Percentiles rank a stretch among this genome's conserved stretches.
Conservation (phyloP, 2,329 filamentous ascomycete species). For the Fusarium chuoi region DNA sequence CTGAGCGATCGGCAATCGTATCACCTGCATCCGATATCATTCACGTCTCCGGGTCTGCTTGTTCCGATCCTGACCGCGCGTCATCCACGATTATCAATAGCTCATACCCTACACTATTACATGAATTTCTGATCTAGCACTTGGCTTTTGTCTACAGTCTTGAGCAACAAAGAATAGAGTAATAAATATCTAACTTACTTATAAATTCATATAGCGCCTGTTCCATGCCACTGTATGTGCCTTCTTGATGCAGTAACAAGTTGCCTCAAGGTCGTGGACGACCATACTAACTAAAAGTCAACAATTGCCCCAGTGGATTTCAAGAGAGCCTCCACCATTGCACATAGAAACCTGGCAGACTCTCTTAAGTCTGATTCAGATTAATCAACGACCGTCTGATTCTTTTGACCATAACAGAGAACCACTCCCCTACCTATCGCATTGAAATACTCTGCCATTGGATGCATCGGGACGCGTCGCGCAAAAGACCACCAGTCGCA, state of each 20-base stretch:
- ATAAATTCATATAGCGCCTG: accelerated
- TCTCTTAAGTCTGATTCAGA: accelerated
- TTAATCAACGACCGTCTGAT: not conserved
- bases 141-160: not conserved
- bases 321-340: not conserved
- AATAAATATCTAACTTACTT: accelerated
- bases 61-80: not conserved
- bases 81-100: not conserved
- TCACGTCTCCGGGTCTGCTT: not conserved
- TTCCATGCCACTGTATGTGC: accelerated
- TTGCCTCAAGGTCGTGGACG: no score
- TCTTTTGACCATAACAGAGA: not conserved
- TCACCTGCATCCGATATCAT: not conserved
- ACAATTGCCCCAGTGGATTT: accelerated
- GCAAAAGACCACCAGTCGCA: accelerated
- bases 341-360: accelerated
- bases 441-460: not conserved
- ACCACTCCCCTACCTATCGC: not conserved
- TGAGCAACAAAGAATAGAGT: accelerated
- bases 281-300: not conserved
- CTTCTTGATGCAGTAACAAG: not conserved
- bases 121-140: not conserved
- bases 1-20: not conserved
- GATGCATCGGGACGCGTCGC: not conserved
- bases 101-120: not conserved